phyloP scores from a whole-genome alignment of 108 stramenopile species.

The Fragilariopsis cylindrus region DNA sequence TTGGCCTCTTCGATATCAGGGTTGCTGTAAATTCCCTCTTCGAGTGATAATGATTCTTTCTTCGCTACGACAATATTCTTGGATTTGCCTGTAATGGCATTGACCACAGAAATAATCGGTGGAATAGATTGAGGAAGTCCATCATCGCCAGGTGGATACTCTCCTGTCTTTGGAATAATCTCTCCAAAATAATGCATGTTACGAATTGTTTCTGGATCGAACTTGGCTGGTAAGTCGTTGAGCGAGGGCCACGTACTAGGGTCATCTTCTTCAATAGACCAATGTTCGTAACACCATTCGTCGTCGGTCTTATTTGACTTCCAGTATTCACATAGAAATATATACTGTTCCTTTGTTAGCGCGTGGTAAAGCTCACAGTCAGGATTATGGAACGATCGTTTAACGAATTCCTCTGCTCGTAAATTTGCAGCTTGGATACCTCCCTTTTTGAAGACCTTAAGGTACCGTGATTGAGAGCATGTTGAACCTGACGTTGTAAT shows the following conservation, averaged over 20 bases:
- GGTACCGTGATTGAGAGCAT: slow-evolving; percentile 12
- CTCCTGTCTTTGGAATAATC: slow-evolving; percentile 28
- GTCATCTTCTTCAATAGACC: slow-evolving; percentile 36
- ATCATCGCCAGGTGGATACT: slow-evolving; percentile 30
- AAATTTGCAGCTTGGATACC: slow-evolving; percentile 29
- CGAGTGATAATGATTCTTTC: slow-evolving; percentile 10
- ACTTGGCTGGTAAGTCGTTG: slow-evolving; percentile 32
- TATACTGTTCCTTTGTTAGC: slow-evolving; percentile 37
- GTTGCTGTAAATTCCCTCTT: slow-evolving; percentile 20
- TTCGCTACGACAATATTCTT: slow-evolving; percentile 18
- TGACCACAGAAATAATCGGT: slow-evolving; percentile 26
- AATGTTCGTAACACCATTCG: slow-evolving; percentile 36
- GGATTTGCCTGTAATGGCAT: slow-evolving; percentile 13
- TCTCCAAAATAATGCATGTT: slow-evolving; percentile 32
- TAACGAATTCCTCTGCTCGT: slow-evolving; percentile 44
- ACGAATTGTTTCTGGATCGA: slow-evolving; percentile 21
- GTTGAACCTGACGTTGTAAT: slow-evolving; percentile 14
- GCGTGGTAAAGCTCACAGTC: slow-evolving; percentile 41
- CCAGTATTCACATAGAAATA: slow-evolving; percentile 33
- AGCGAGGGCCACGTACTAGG: slow-evolving; percentile 27
- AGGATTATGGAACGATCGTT: slow-evolving; percentile 35
- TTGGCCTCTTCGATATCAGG: slow-evolving; percentile 15
- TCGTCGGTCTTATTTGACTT: slow-evolving; percentile 27
- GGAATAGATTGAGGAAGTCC: slow-evolving; percentile 31
- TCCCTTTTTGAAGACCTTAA: slow-evolving; percentile 27